Base-by-base conservation (phyloP, 108 stramenopile genomes). In the Chaetoceros muelleri region DNA sequence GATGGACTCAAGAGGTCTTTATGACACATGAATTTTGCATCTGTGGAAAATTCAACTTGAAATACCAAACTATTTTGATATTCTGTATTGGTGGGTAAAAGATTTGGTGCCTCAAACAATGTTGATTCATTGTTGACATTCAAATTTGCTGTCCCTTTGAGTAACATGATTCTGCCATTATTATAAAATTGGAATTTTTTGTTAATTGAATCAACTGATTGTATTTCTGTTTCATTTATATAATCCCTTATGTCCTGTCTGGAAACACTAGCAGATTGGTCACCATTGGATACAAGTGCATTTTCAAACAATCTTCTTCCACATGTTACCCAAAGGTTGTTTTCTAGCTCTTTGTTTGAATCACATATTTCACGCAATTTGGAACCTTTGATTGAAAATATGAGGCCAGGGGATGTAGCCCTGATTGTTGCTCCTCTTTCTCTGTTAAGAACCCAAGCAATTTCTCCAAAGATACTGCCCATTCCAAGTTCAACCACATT, bases 381-480 rank as follows among this genome's bases (percentile, higher is more conserved):
- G 19, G n/a, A 19, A 7, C 60, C 60, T 23, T 27, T 27, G 8
- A 61, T 61, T 2, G 47, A 51, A 28, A 61, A 61, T 8, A 61
- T 18, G 28, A 61, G 51, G 2, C 60, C 60, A 2, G 44, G 40
- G 13, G 28, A 30, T 2, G 44, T 61, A 1, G 60, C 60, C 13
- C 44, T 46, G 60, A 61, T 61, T 24, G 48, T 29, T 16, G 60
- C 60, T 5, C 60, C 60, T 8, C 60, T 28, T 17, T 24, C 16
- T 28, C 18, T n/a, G 26, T 24, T 25, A 47, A 67, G 58, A 10
- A 50, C 56, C 55, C 55, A 67, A 24, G 48, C 10, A 25, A 67
- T 60, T 40, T 67, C 66, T n/a, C 66, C 66, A 51, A 67, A 67
- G n/a, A 67, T 48, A 31, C 49, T 49, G 29, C 66, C 66, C 28